Conservation (phyloP, 2,329 filamentous ascomycete genomes). For the Aspergillus sp. region DNA sequence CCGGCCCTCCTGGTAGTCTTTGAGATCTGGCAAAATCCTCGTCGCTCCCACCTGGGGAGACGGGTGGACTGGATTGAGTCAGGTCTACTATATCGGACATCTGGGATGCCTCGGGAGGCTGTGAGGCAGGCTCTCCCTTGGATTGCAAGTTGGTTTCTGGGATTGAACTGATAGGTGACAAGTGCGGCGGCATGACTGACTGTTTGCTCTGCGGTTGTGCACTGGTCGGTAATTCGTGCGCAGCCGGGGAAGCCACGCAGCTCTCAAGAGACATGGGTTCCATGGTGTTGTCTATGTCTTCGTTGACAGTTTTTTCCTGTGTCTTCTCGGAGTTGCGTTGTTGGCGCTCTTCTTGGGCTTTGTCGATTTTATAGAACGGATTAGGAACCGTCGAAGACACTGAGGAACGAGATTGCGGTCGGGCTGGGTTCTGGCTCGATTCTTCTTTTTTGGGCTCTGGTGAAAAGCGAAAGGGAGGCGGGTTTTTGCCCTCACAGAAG, state of each 20-base stretch:
- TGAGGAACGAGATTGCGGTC: conserved; percentile 1
- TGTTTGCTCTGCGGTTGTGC: too few species aligned
- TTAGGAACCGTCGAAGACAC: conserved; percentile 19
- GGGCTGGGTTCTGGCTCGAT: too few species aligned
- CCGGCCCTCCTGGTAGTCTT: conserved; percentile 20
- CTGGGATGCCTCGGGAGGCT: conserved; percentile 2
- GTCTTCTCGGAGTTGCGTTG: conserved; percentile 3
- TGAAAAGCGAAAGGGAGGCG: too few species aligned
- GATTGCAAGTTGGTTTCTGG: conserved; percentile 4
- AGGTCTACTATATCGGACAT: conserved; percentile 29
- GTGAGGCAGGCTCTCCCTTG: neutral
- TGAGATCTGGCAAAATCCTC: conserved; percentile 24
- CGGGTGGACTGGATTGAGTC: conserved; percentile 31
- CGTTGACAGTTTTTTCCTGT: neutral
- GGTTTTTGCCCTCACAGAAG: neutral
- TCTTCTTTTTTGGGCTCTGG: too few species aligned
- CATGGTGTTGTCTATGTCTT: neutral
- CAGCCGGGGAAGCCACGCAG: too few species aligned
- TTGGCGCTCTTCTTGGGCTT: conserved; percentile 11
- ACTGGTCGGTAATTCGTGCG: too few species aligned
- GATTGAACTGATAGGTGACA: conserved; percentile 7
- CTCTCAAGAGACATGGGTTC: too few species aligned
- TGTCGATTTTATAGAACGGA: conserved; percentile 28
- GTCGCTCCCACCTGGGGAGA: conserved; percentile 22
- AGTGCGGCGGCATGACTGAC: conserved; percentile 1